Evolutionary conservation across 805 yeast genomes (phyloP), one percentile per base, ranked within the genome.

Genomic region (Priceomyces haplophilus): DNA sequence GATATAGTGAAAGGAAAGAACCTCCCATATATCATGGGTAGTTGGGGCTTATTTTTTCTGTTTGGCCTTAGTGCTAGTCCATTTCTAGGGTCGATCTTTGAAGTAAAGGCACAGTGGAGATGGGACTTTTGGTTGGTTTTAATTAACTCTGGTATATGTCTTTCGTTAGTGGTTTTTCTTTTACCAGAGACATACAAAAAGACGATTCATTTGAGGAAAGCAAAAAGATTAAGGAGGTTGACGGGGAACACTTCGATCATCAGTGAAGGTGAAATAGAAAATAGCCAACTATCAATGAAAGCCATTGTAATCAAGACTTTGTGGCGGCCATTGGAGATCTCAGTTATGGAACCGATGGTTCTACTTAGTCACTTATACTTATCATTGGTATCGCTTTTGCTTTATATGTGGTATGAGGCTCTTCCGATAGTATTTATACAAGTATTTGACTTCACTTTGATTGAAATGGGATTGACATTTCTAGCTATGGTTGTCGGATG

Each of bases 371-470:
- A 79, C 53, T 12, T 72, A 19, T 79, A 80, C 55, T 61, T 76
- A 48, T 76, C 81, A 0, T 54, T 80, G 43, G 64, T 73, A 3
- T 82, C 80, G 53, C 76, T 82, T 23, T 59, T 76, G 23, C 50
- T 76, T 53, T 82, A 79, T 55, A 59, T 79, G 21, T 80, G 76
- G 67, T 78, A 80, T 52, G 76, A 82, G 58, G 80, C 79, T 4
- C 78, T 78, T 60, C 86, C 87, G 7, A 64, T 80, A 29, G 79
- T 77, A 2, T 82, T 73, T 38, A 16, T 34, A 17, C 75, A 67
- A 2, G 52, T 66, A 17, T 67, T 77, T 48, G 53, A 65, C 24
- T 81, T 81, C 58, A 69, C 76, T 3, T 51, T 67, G 18, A 66
- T 78, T 24, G 78, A 74, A 41, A 46, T 58, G 56, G 84, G 85